Evolutionary conservation across 495 filamentous ascomycete species (phyloP).

Genomic region (Durotheca rogersii): DNA sequence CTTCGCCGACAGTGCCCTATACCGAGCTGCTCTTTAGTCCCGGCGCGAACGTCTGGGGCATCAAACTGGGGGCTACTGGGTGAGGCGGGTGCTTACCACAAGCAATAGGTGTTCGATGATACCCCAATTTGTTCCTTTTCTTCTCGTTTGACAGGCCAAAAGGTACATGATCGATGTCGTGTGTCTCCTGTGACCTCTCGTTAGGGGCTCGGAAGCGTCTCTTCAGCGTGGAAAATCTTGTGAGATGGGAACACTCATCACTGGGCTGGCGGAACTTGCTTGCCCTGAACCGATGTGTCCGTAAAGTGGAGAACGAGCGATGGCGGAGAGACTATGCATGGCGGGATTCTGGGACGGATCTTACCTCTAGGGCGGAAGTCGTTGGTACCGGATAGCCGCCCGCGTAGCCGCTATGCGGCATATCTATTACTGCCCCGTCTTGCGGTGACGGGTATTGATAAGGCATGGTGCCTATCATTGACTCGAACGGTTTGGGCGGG

Average conservation of each 20-base stretch:
- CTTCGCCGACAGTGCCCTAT: conserved; percentile 89
- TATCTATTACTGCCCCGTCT: conserved; percentile 48
- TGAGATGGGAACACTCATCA: conserved; percentile 42
- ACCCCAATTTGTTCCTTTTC: conserved; percentile 93
- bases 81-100: conserved; percentile 71
- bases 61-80: conserved; percentile 17
- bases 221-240: conserved; percentile 55
- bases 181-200: conserved; percentile 54
- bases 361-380: conserved; percentile 43
- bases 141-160: conserved; percentile 67
- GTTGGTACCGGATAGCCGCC: conserved; percentile 43
- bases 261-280: conserved; percentile 31
- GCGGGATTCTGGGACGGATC: conserved; percentile 26
- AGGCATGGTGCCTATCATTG: conserved; percentile 52
- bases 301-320: conserved; percentile 20
- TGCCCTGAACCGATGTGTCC: conserved; percentile 39
- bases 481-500: conserved; percentile 37
- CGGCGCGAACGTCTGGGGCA: conserved; percentile 12
- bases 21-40: conserved; percentile 16
- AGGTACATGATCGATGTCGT: conserved; percentile 32
- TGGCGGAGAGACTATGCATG: conserved; percentile 27
- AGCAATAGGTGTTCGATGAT: conserved; percentile 94
- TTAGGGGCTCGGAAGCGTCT: conserved; percentile 67
- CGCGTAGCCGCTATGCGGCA: conserved; percentile 44
- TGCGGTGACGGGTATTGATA: conserved; percentile 54